Evolutionary conservation across 148 eudicot species (phyloP).

Genomic region (Chenopodium suecicum): DNA sequence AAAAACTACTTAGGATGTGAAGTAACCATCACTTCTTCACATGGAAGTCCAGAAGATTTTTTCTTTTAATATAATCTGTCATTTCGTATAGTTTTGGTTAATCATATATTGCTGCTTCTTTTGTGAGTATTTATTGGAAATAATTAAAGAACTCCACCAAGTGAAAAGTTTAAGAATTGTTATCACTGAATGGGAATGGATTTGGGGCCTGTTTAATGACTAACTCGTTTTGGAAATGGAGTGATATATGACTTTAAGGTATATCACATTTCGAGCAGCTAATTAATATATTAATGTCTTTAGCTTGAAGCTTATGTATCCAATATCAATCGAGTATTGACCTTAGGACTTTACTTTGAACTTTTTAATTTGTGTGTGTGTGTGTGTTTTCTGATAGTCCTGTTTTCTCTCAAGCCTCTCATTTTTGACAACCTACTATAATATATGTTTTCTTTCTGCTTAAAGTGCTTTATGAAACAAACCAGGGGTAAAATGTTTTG

Average conservation of each 20-base stretch:
- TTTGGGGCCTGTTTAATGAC: too few species aligned
- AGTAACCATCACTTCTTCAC: neutral
- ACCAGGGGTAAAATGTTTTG: neutral
- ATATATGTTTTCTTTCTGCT: neutral
- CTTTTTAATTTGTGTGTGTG: neutral
- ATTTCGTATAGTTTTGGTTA: neutral
- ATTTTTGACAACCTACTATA: neutral
- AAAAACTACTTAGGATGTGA: neutral
- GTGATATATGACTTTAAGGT: neutral
- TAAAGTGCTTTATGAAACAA: too few species aligned
- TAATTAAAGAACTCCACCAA: neutral
- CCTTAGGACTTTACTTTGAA: neutral
- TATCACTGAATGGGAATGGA: neutral
- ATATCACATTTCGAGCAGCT: neutral
- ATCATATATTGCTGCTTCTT: neutral
- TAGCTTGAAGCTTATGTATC: neutral
- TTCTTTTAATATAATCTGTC: neutral
- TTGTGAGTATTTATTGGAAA: neutral
- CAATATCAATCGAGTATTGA: neutral
- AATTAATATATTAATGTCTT: neutral
- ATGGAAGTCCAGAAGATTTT: neutral
- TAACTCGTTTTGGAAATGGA: too few species aligned
- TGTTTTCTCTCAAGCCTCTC: neutral
- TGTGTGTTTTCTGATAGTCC: neutral
- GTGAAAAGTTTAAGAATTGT: neutral